A percentile compares a stretch with the other conserved stretches of the same genome.
These are phyloP conservation scores for Massariosphaeria phaeospora DNA, from an alignment of 495 filamentous ascomycete species.

Conservation along the genomic window DNA sequence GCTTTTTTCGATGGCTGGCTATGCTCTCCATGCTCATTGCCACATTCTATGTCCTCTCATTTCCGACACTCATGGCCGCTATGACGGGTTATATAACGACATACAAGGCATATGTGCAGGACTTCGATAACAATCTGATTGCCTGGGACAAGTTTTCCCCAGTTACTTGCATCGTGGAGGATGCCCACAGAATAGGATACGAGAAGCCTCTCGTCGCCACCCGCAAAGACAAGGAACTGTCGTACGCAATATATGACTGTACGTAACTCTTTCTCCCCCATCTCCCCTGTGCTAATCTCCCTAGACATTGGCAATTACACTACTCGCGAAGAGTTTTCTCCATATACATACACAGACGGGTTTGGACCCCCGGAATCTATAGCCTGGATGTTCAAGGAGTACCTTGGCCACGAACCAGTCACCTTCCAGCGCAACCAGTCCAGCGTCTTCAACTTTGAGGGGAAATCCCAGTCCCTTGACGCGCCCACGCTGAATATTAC, in stretches of 20 bases:
- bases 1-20: constrained; percentile 21
- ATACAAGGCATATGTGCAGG: constrained; percentile 13
- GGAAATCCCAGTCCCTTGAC: background rate
- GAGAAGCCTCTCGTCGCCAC: constrained; percentile 5
- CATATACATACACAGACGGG: background rate
- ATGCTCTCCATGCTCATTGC: constrained; percentile 28
- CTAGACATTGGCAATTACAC: background rate
- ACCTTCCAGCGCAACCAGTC: background rate
- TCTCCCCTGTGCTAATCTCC: background rate
- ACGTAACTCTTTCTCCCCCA: too few species aligned
- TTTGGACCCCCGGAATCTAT: background rate
- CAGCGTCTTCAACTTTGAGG: background rate
- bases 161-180: constrained; percentile 4
- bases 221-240: background rate
- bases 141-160: constrained; percentile 4
- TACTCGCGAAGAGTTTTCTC: background rate
- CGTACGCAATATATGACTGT: constrained; percentile 5
- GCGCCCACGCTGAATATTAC: constrained; percentile 9
- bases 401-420: too few species aligned
- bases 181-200: constrained; percentile 16
- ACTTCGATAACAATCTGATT: constrained; percentile 14
- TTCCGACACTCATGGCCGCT: constrained; percentile 33
- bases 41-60: constrained; percentile 31
- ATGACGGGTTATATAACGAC: constrained; percentile 27
- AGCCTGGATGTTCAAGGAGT: too few species aligned